A percentile compares a stretch with the other conserved stretches of the same genome.
Conservation (phyloP, 768 basidiomycete species). For the Russula sp. region DNA sequence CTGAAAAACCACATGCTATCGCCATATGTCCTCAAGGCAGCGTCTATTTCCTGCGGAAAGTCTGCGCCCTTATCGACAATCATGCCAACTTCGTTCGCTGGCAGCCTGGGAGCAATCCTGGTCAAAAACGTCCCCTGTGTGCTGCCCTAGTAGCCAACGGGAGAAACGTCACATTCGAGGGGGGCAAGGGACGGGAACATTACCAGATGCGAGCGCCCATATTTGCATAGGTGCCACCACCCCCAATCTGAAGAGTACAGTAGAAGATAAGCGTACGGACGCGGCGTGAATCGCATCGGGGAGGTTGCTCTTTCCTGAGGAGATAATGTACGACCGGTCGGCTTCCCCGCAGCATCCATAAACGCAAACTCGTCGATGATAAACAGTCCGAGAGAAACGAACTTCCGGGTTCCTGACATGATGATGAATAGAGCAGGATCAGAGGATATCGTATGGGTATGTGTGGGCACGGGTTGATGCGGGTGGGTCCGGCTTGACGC, state of each 20-base stretch:
- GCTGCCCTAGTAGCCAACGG: neutral
- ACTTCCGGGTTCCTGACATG: constrained; percentile 24
- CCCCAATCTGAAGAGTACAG: constrained; percentile 61
- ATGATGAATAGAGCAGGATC: neutral
- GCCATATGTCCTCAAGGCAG: constrained; percentile 54
- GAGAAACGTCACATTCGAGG: neutral
- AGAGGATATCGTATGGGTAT: neutral
- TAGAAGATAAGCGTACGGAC: neutral
- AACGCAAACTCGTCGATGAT: constrained; percentile 80
- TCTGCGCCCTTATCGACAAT: constrained; percentile 76
- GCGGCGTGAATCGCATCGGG: neutral
- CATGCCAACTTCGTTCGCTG: constrained; percentile 63
- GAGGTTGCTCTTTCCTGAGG: constrained; percentile 45
- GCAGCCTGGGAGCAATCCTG: constrained; percentile 42
- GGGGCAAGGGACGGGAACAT: neutral
- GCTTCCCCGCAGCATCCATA: constrained; percentile 46
- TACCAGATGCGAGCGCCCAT: constrained; percentile 82
- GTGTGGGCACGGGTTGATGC: too few relatives aligned
- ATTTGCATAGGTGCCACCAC: constrained; percentile 77
- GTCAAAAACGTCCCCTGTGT: too few relatives aligned
- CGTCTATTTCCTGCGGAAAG: constrained; percentile 55
- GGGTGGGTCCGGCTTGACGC: too few relatives aligned
- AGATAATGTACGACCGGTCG: constrained; percentile 36
- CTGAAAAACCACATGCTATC: constrained; percentile 73
- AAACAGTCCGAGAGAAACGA: constrained; percentile 81